Evolutionary conservation across 495 filamentous ascomycete species (phyloP).

Genomic region (Aspergillus olivimuriae): DNA sequence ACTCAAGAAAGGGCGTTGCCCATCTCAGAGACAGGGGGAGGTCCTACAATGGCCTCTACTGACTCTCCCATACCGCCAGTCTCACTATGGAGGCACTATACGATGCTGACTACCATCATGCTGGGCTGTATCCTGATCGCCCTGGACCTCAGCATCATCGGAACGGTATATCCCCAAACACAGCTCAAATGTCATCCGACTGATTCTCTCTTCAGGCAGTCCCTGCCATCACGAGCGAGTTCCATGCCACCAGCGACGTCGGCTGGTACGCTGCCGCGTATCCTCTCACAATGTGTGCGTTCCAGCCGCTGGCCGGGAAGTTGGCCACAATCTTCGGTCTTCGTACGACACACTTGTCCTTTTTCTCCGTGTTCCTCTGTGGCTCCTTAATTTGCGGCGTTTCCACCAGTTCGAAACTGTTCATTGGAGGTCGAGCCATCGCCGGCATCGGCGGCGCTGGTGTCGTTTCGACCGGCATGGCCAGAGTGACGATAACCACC

Average conservation of each 20-base stretch:
- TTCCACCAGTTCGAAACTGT: constrained; percentile 56
- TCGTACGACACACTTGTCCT: constrained; percentile 56
- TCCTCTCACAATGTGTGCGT: constrained; percentile 39
- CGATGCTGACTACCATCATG: too few relatives aligned
- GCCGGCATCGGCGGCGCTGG: background rate
- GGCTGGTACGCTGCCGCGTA: constrained; percentile 52
- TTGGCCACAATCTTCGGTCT: constrained; percentile 59
- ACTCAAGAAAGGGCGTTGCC: too few relatives aligned
- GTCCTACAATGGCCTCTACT: too few relatives aligned
- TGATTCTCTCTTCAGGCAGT: too few relatives aligned
- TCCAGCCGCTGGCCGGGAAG: constrained; percentile 49
- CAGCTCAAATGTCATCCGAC: too few relatives aligned
- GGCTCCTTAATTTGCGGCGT: constrained; percentile 66
- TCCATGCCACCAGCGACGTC: constrained; percentile 55
- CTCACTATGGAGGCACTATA: too few relatives aligned
- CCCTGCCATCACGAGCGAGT: constrained; percentile 32
- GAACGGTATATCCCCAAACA: too few relatives aligned
- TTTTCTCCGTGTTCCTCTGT: constrained; percentile 64
- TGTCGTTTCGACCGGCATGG: background rate
- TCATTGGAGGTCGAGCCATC: constrained; percentile 63
- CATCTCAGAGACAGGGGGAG: too few relatives aligned
- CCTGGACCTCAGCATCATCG: too few relatives aligned
- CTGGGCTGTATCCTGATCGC: too few relatives aligned
- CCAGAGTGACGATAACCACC: background rate
- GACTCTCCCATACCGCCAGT: too few relatives aligned